Percentiles rank a stretch among this genome's conserved stretches.
phyloP scores from a whole-genome alignment of 1,284 basidiomycete genomes.

The Irpex rosettiformis region DNA sequence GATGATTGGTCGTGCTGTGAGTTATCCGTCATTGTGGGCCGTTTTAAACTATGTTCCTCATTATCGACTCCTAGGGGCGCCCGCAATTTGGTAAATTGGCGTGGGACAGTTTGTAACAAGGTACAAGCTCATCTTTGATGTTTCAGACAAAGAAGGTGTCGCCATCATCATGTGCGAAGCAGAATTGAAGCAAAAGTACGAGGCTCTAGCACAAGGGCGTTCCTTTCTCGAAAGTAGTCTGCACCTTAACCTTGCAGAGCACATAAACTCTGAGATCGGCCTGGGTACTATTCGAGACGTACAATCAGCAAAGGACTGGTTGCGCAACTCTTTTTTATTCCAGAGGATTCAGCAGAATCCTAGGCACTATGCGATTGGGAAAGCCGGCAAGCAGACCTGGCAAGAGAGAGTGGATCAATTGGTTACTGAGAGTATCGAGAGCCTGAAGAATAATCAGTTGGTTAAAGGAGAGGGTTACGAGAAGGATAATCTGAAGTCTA shows the following conservation, averaged over 20 bases:
- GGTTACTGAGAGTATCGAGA: constrained; percentile 61
- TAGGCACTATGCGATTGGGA: constrained; percentile 63
- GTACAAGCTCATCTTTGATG: constrained; percentile 15
- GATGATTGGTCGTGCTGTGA: constrained; percentile 81
- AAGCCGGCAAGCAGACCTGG: constrained; percentile 60
- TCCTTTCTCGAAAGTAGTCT: constrained; percentile 83
- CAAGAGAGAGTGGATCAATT: constrained; percentile 68
- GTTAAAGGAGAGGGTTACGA: constrained; percentile 40
- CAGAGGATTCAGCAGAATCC: constrained; percentile 85
- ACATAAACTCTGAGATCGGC: constrained; percentile 90
- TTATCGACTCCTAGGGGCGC: constrained; percentile 55
- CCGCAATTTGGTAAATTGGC: constrained; percentile 79
- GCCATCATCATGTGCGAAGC: constrained; percentile 80
- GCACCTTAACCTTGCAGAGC: constrained; percentile 81
- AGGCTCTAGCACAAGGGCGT: constrained; percentile 56
- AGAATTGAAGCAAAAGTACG: constrained; percentile 72
- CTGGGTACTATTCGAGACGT: constrained; percentile 75
- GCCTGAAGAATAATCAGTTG: constrained; percentile 56
- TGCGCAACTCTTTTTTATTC: constrained; percentile 78
- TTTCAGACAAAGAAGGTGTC: constrained; percentile 68
- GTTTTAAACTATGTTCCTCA: not conserved
- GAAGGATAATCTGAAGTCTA: constrained; percentile 45
- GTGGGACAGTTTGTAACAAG: not conserved
- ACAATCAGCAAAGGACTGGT: constrained; percentile 73
- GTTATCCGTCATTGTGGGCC: constrained; percentile 22